Base-by-base conservation (phyloP, 1,139 yeast genomes). In the Yamadazyma jaroonii region DNA sequence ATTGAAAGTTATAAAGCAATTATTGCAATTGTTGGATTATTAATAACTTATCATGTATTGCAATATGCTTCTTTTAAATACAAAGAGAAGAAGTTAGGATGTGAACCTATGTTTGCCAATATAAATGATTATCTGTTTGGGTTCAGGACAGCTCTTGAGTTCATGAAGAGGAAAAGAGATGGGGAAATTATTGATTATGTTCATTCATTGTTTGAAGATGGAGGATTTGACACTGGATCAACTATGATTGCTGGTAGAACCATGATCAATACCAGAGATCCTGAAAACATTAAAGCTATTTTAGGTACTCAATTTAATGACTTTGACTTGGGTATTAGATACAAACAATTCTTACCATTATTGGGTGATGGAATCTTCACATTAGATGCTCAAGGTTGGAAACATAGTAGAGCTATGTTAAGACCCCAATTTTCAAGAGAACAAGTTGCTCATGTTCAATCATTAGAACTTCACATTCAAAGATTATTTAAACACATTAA, bases 341-440 rank as follows among this genome's bases (percentile, higher is more conserved):
- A 69, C 48, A 46, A 47, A 3, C 61, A 57, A 27, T 62, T 75
- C 47, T 38, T 40, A 29, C 72, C 75, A 3, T 50, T 74, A 20
- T 57, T 77, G 31, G 82, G 82, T 4, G 72, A 73, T 39, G 82
- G 83, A 3, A 76, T 77, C 40, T 77, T 77, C 57, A 74, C 81
- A 1, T 60, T 72, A 23, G 77, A 74, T 40, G 78, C 78, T 9
- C 66, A 61, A 25, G 76, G 73, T 3, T 77, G 83, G 83, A 72
- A 74, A 48, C 78, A 72, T 50, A 67, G 79, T 11, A 57, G 83
- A 32, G 70, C 77, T 2, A 57, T 77, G 72, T 64, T 77, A 47
- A 62, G 81, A 39, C 83, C 83, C 1, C 81, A 74, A 53, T 77
- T 77, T 54, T 62, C 74, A 14, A 61, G 77, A 39, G 79, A 74